phyloP scores from a whole-genome alignment of 140 eudicot species.

The Senecio squalidus region DNA sequence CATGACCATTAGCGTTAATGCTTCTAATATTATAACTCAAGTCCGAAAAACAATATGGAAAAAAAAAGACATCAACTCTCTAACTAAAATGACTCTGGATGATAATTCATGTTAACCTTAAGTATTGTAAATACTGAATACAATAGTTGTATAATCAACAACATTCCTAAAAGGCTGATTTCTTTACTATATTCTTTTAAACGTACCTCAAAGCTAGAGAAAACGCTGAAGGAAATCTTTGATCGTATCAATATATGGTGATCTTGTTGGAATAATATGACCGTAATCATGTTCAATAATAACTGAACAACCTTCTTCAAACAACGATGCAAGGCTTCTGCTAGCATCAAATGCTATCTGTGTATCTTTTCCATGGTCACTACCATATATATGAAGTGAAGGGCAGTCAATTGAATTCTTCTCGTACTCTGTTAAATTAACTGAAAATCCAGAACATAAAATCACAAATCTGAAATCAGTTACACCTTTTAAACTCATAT shows the following conservation, averaged over 20 bases:
- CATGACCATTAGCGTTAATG: too few species aligned
- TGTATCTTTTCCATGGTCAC: slow-evolving; percentile 63
- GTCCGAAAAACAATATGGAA: too few species aligned
- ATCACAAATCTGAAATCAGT: slow-evolving; percentile 69
- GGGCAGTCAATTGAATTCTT: slow-evolving; percentile 62
- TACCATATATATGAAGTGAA: slow-evolving; percentile 85
- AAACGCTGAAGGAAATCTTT: slow-evolving; percentile 59
- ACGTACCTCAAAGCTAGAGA: slow-evolving; percentile 20
- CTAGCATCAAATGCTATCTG: slow-evolving; percentile 74
- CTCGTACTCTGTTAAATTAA: slow-evolving; percentile 30
- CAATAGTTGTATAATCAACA: too few species aligned
- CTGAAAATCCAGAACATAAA: slow-evolving; percentile 79
- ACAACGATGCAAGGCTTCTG: slow-evolving; percentile 56
- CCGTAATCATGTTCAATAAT: slow-evolving; percentile 74
- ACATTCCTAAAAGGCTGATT: slow-evolving; percentile 9
- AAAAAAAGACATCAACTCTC: too few species aligned
- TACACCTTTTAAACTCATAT: slow-evolving; percentile 42
- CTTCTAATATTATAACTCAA: too few species aligned
- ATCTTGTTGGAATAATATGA: slow-evolving; percentile 81
- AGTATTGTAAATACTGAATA: too few species aligned
- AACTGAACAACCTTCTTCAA: slow-evolving; percentile 69
- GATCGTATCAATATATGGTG: slow-evolving; percentile 62
- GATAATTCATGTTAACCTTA: too few species aligned
- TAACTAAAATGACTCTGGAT: too few species aligned
- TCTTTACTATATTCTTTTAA: not conserved